These are phyloP conservation scores for Gnomoniopsis sp. DNA, from an alignment of 2,329 filamentous ascomycete genomes.

Conservation along the genomic window DNA sequence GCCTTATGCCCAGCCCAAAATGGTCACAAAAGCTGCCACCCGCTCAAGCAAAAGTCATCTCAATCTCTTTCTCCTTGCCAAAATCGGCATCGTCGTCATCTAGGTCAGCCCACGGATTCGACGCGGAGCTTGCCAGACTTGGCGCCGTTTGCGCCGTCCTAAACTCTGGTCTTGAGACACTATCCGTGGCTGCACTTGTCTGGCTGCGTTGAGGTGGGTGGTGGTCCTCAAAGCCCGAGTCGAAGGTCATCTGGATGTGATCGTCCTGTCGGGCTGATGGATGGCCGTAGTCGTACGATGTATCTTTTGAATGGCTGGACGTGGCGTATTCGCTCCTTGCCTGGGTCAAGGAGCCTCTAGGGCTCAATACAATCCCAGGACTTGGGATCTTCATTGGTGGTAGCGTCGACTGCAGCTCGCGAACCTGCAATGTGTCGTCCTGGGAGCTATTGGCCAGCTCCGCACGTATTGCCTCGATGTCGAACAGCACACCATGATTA, in stretches of 20 bases:
- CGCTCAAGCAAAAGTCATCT: slow-evolving; percentile 69
- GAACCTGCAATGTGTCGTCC: slow-evolving; percentile 55
- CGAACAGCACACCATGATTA: slow-evolving; percentile 75
- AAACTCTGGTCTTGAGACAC: slow-evolving; percentile 36
- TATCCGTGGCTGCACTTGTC: slow-evolving; percentile 16
- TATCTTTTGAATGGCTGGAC: not conserved
- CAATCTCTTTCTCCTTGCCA: slow-evolving; percentile 70
- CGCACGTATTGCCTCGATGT: slow-evolving; percentile 88
- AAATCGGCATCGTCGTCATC: slow-evolving; percentile 66
- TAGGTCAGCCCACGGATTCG: slow-evolving; percentile 68
- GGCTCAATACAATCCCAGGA: slow-evolving; percentile 29
- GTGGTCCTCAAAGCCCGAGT: slow-evolving; percentile 51
- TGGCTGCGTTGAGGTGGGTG: slow-evolving; percentile 16
- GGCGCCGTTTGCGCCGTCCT: slow-evolving; percentile 48
- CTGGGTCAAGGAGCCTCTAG: slow-evolving; percentile 36
- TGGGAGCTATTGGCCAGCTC: slow-evolving; percentile 71
- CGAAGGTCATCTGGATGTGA: slow-evolving; percentile 69
- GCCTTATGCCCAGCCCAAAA: not conserved
- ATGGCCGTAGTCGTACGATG: slow-evolving; percentile 8
- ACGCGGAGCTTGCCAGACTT: slow-evolving; percentile 38
- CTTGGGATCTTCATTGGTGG: slow-evolving; percentile 77
- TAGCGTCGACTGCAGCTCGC: slow-evolving; percentile 81
- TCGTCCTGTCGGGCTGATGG: slow-evolving; percentile 33
- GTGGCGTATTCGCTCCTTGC: slow-evolving; percentile 43
- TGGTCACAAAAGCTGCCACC: not conserved